phyloP scores from a whole-genome alignment of 768 basidiomycete species.

The Trametes gibbosa region DNA sequence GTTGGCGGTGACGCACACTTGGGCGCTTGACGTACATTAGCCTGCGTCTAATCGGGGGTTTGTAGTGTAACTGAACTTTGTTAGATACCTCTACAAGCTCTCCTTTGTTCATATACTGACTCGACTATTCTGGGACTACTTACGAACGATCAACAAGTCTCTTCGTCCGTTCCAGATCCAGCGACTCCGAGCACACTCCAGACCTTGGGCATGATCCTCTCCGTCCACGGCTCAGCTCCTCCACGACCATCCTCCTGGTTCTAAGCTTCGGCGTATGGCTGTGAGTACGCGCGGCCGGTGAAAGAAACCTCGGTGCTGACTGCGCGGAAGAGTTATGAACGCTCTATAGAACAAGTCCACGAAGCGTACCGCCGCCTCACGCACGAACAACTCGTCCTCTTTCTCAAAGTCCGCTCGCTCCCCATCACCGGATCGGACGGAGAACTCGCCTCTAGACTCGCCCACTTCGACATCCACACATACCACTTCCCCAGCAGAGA shows the following conservation, averaged over 20 bases:
- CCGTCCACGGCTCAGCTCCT: neutral
- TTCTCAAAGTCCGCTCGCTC: conserved; percentile 71
- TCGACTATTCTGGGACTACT: no score
- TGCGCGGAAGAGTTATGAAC: conserved; percentile 21
- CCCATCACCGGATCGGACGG: conserved; percentile 57
- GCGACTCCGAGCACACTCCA: no score
- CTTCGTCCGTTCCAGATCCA: no score
- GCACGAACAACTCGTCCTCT: conserved; percentile 68
- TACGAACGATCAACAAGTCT: no score
- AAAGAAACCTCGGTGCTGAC: neutral
- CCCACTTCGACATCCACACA: conserved; percentile 71
- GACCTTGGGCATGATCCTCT: neutral
- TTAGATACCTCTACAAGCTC: no score
- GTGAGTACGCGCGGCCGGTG: conserved; percentile 1
- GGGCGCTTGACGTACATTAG: neutral
- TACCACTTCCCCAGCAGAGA: conserved; percentile 50
- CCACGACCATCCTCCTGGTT: neutral
- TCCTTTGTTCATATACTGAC: no score
- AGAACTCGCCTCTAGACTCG: conserved; percentile 69
- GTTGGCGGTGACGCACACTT: neutral
- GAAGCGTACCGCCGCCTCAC: conserved; percentile 68
- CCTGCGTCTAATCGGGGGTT: no score
- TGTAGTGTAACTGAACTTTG: no score
- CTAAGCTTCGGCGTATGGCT: conserved; percentile 20
- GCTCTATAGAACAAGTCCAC: conserved; percentile 44